phyloP scores from a whole-genome alignment of 768 basidiomycete species.

The Goffeauzyma gilvescens region DNA sequence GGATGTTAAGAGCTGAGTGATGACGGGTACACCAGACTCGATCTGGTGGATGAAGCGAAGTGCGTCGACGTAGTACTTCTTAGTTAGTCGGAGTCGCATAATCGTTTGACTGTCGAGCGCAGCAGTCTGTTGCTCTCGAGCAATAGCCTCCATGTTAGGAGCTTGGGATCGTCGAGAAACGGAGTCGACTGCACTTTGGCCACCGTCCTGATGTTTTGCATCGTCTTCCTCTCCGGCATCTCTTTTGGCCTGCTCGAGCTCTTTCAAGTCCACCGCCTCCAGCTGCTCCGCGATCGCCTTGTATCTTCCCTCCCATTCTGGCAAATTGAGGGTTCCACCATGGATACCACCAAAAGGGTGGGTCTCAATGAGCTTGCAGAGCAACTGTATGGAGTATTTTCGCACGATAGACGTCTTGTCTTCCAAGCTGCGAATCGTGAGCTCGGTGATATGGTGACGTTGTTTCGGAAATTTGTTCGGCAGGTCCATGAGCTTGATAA shows the following conservation, averaged over 20 bases:
- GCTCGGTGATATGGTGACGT: conserved; percentile 51
- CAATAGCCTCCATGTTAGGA: conserved; percentile 40
- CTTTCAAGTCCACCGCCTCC: conserved; percentile 45
- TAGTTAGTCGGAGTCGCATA: conserved; percentile 49
- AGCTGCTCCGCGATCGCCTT: conserved; percentile 45
- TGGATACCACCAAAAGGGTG: conserved; percentile 75
- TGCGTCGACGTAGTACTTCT: conserved; percentile 72
- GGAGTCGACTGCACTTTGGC: no score
- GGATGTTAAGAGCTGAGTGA: conserved; percentile 63
- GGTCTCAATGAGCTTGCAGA: conserved; percentile 57
- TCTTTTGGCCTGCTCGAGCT: conserved; percentile 35
- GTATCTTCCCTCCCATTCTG: conserved; percentile 58
- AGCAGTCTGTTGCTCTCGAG: conserved; percentile 53
- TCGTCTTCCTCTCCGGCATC: conserved; percentile 29
- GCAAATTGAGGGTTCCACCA: conserved; percentile 56
- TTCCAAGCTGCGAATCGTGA: conserved; percentile 60
- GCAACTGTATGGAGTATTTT: conserved; percentile 56
- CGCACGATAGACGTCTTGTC: conserved; percentile 83
- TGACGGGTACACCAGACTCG: conserved; percentile 48
- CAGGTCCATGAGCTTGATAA: conserved; percentile 58
- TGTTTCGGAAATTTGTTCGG: conserved; percentile 70
- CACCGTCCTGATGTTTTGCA: conserved; percentile 12
- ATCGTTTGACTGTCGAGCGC: conserved; percentile 49
- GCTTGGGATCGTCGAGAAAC: no score
- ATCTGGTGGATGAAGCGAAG: conserved; percentile 58